phyloP scores from a whole-genome alignment of 805 yeast genomes.

The Saccharomycopsis fermentans region DNA sequence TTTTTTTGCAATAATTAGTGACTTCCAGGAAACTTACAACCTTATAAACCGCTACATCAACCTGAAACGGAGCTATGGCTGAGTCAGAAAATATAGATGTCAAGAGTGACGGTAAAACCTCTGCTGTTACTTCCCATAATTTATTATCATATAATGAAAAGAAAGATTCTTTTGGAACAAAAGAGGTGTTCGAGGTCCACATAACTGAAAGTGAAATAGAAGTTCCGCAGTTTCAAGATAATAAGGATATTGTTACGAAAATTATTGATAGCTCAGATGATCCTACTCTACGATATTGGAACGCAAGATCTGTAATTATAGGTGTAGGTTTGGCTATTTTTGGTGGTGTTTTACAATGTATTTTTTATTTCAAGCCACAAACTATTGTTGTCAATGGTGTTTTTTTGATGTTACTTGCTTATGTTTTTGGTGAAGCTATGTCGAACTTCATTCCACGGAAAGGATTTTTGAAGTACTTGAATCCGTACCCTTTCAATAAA shows the following conservation, averaged over 20 bases:
- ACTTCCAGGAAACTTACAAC: neutral
- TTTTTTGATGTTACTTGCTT: conserved; percentile 27
- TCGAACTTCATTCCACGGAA: conserved; percentile 22
- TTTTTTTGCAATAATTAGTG: neutral
- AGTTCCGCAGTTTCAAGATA: neutral
- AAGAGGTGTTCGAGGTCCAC: neutral
- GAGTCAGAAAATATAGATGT: neutral
- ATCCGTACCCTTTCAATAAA: conserved; percentile 40
- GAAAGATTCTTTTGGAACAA: neutral
- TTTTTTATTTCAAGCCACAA: conserved; percentile 29
- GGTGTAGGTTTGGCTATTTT: conserved; percentile 28
- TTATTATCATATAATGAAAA: neutral
- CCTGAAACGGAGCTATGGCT: neutral
- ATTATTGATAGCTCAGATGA: conserved; percentile 23
- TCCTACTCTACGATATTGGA: conserved; percentile 29
- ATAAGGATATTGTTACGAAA: conserved; percentile 2
- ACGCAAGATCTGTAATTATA: conserved; percentile 28
- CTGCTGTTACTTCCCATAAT: neutral
- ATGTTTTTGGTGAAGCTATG: conserved; percentile 25
- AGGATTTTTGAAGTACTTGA: conserved; percentile 27
- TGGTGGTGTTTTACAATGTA: conserved; percentile 28
- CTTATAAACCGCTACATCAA: neutral
- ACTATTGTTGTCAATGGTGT: conserved; percentile 27
- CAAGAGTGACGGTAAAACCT: neutral
- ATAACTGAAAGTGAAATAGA: neutral